phyloP scores from a whole-genome alignment of 345 rosid species.

The Salix koriyanagi region DNA sequence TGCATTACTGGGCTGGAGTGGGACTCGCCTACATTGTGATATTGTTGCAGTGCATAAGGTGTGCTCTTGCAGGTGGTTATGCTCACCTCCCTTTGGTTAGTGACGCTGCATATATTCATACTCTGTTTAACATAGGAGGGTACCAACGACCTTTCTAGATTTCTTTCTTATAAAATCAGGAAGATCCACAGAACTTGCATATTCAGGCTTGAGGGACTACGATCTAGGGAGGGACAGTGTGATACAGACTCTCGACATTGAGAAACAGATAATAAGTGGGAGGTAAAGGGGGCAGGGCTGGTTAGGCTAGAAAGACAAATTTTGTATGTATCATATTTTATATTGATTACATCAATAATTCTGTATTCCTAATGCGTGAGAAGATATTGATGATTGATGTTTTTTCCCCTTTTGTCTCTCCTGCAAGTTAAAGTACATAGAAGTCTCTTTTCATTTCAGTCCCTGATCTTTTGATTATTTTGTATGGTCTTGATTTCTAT shows the following conservation, averaged over 20 bases:
- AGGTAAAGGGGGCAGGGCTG: too few relatives aligned
- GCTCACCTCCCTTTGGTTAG: constrained; percentile 55
- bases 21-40: constrained; percentile 53
- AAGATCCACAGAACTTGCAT: not conserved
- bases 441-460: too few relatives aligned
- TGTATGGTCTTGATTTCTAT: too few relatives aligned
- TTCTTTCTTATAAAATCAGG: not conserved
- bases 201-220: not conserved
- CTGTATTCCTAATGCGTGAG: too few relatives aligned
- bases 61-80: constrained; percentile 65
- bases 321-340: too few relatives aligned
- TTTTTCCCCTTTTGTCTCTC: too few relatives aligned
- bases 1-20: constrained; percentile 64
- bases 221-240: not conserved
- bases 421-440: too few relatives aligned
- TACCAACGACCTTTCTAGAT: constrained; percentile 22
- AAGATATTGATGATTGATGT: too few relatives aligned
- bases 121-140: constrained; percentile 52
- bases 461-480: too few relatives aligned
- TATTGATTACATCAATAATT: too few relatives aligned
- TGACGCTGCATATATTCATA: constrained; percentile 71
- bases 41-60: constrained; percentile 57
- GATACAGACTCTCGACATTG: not conserved
- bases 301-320: too few relatives aligned
- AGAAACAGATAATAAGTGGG: too few relatives aligned